Percentiles rank a stretch among this genome's conserved stretches.
Conservation (phyloP, 2,329 filamentous ascomycete species). For the Zymoseptoria pseudotritici region DNA sequence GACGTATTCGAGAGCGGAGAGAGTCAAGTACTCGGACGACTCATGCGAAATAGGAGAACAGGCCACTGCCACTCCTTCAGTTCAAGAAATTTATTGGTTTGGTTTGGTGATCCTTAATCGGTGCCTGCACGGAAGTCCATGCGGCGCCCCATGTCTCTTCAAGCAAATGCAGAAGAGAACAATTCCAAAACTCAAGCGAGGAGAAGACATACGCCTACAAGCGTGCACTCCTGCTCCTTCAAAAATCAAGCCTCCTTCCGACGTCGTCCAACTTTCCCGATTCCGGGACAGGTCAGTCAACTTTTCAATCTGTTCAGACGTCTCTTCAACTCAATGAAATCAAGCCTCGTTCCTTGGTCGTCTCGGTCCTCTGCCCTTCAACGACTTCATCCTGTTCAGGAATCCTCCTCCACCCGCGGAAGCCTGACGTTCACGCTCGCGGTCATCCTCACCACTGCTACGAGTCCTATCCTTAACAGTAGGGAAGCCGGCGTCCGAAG, state of each 20-base stretch:
- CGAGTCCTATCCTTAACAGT: conserved; percentile 20
- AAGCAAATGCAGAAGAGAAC: neutral
- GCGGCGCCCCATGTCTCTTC: neutral
- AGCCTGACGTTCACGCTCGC: conserved; percentile 34
- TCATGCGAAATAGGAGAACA: neutral
- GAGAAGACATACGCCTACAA: neutral
- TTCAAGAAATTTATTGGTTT: neutral
- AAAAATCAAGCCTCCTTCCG: neutral
- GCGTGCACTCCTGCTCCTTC: neutral
- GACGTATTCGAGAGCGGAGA: no score
- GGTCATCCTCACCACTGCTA: conserved; percentile 37
- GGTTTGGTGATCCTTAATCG: neutral
- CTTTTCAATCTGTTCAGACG: neutral
- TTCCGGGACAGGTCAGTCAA: neutral
- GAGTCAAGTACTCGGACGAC: no score
- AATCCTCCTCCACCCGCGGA: conserved; percentile 47
- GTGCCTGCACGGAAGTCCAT: neutral
- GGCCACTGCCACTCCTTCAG: neutral
- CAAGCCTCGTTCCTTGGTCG: conserved; percentile 26
- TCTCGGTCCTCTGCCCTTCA: conserved; percentile 57
- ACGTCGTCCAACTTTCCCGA: neutral
- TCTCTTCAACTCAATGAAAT: conserved; percentile 3
- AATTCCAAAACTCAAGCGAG: neutral
- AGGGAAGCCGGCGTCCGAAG: conserved; percentile 12
- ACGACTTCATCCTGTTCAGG: conserved; percentile 70